A percentile compares a stretch with the other conserved stretches of the same genome.
Conservation (phyloP, 1,284 basidiomycete genomes). For the Cystobasidium sp. region DNA sequence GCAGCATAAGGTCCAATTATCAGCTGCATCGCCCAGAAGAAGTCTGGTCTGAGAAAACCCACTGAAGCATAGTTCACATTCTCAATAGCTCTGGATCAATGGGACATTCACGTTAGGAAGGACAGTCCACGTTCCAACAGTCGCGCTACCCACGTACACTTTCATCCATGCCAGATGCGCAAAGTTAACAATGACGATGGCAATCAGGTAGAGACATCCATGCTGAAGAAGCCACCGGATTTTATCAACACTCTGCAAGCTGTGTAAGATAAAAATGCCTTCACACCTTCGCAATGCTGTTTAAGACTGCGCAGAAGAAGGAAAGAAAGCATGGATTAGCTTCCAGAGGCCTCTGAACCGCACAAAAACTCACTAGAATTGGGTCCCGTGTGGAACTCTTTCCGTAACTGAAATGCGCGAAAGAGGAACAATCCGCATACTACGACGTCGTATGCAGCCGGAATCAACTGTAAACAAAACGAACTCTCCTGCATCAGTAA, state of each 20-base stretch:
- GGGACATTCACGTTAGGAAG: background rate
- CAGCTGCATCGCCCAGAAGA: no score
- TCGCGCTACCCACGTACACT: background rate
- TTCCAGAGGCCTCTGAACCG: no score
- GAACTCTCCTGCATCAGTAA: no score
- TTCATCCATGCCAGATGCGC: background rate
- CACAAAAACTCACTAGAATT: no score
- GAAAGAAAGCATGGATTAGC: no score
- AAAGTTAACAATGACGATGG: background rate
- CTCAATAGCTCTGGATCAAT: background rate
- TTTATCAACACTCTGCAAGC: no score
- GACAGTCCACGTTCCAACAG: background rate
- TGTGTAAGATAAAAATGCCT: no score
- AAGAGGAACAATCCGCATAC: slow-evolving; percentile 5
- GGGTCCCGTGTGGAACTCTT: background rate
- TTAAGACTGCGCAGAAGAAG: no score
- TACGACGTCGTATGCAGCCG: background rate
- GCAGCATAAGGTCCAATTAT: background rate
- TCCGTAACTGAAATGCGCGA: background rate
- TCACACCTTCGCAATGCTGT: no score
- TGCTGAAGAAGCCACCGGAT: background rate
- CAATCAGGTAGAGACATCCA: background rate
- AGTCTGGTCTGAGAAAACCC: no score
- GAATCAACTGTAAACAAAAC: background rate
- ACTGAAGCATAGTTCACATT: no score